Evolutionary conservation across 2,329 filamentous ascomycete species (phyloP), one percentile per base, ranked within the genome.

Genomic region (Monilinia aucupariae): DNA sequence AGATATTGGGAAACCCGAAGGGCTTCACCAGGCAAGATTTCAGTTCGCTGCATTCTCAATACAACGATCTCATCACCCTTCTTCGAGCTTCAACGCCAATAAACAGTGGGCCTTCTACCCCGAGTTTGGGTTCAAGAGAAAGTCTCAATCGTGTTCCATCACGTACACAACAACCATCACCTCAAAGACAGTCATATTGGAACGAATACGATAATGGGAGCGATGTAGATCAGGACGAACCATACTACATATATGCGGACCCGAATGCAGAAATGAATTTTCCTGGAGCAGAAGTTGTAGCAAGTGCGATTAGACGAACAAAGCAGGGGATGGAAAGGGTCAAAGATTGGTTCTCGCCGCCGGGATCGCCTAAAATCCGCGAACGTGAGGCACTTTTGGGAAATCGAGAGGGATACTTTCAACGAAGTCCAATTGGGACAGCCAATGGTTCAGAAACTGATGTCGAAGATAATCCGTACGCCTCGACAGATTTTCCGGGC

Each of bases 141-240:
- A 69, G 68, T 60, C 47, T 34, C 22, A 49, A 8, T 54, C 61
- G 63, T 58, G 61, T 22, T 34, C 60, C n/a, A 54, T 52, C 43
- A 37, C 48, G 52, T 5, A 56, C 54, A 47, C 27, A 34, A 34
- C 50, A 39, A 41, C 48, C 25, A 43, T 47, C 55, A 4, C 34
- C 50, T 48, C 34, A 43, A n/a, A 17, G 27, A 27, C 64, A 55
- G 25, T 48, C 30, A 61, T 94, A 93, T 72, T 96, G 91, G 90
- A 93, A 90, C 74, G 91, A 96, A 74, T 94, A 93, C 74, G 91
- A 96, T 68, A 78, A 92, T 72, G 89, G 89, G 10, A 91, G 90
- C 72, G 89, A 92, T 61, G 74, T 68, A 13, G 85, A 81, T 3
- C 56, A 61, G 4, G 76, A 85, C 50, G 81, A 83, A 43, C 82